Percentiles rank a stretch among this genome's conserved stretches.
Evolutionary conservation across 2,329 filamentous ascomycete species (phyloP).

Genomic region (Monosporascus sp.): DNA sequence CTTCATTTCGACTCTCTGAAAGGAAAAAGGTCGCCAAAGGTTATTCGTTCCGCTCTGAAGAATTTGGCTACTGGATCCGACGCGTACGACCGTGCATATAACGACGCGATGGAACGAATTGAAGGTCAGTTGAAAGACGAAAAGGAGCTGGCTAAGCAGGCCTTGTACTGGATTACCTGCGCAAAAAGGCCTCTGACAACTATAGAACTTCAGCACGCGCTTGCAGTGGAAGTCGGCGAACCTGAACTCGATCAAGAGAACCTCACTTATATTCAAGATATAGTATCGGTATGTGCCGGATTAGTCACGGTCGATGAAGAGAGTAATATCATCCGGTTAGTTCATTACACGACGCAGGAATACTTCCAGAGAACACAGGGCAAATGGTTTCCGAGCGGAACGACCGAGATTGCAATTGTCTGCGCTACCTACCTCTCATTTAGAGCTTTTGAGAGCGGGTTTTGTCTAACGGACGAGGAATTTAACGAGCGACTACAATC

Average conservation of each 20-base stretch:
- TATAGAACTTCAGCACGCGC: slow-evolving; percentile 33
- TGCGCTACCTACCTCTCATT: slow-evolving; percentile 33
- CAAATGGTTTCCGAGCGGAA: slow-evolving; percentile 25
- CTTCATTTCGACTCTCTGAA: slow-evolving; percentile 28
- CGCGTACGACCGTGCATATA: slow-evolving; percentile 33
- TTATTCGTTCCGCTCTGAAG: slow-evolving; percentile 22
- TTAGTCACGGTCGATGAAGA: slow-evolving; percentile 33
- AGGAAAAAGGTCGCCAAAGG: slow-evolving; percentile 17
- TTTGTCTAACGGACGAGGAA: neutral
- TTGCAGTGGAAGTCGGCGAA: slow-evolving; percentile 28
- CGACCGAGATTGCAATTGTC: slow-evolving; percentile 19
- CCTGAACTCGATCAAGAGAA: slow-evolving; percentile 26
- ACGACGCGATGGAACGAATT: slow-evolving; percentile 35
- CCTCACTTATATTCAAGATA: slow-evolving; percentile 20
- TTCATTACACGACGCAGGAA: slow-evolving; percentile 39
- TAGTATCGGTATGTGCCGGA: slow-evolving; percentile 32
- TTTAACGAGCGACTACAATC: slow-evolving; percentile 1
- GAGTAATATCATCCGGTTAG: slow-evolving; percentile 31
- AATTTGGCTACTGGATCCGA: slow-evolving; percentile 13
- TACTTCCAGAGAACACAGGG: slow-evolving; percentile 30
- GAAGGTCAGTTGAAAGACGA: slow-evolving; percentile 26
- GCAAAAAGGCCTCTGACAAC: slow-evolving; percentile 26
- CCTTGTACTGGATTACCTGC: slow-evolving; percentile 34
- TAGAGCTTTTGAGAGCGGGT: neutral
- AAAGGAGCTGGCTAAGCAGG: slow-evolving; percentile 28